A percentile compares a stretch with the other conserved stretches of the same genome.
phyloP scores from a whole-genome alignment of 345 rosid genomes.

The Microthlaspi erraticum region DNA sequence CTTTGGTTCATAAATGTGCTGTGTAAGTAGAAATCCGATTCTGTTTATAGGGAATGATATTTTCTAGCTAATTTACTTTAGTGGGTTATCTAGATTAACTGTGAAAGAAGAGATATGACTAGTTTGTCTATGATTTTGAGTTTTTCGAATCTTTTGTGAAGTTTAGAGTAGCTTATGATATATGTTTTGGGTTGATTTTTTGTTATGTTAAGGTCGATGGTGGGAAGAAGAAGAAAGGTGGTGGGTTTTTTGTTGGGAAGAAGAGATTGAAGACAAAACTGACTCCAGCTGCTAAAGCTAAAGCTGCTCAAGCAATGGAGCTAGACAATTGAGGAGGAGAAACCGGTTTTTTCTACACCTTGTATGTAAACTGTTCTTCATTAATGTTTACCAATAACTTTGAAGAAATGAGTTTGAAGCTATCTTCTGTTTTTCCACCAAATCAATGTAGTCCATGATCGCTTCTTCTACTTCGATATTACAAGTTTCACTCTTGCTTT shows the following conservation, averaged over 20 bases:
- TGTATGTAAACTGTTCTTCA: conserved; percentile 34
- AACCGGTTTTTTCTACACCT: conserved; percentile 16
- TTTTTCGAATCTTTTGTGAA: not conserved
- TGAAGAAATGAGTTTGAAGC: conserved; percentile 9
- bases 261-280: conserved; percentile 86
- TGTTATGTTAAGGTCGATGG: conserved; percentile 67
- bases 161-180: conserved; percentile 15
- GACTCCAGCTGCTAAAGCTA: conserved; percentile 77
- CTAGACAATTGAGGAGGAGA: conserved; percentile 70
- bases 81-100: not conserved
- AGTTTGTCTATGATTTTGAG: not conserved
- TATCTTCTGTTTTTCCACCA: conserved; percentile 1
- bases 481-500: conserved; percentile 3
- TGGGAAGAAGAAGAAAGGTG: conserved; percentile 74
- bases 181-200: not conserved
- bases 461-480: conserved; percentile 23
- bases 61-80: not conserved
- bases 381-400: conserved; percentile 17
- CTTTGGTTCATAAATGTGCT: not conserved
- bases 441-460: not conserved
- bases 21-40: not conserved
- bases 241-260: conserved; percentile 91
- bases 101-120: no score
- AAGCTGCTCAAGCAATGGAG: conserved; percentile 97
- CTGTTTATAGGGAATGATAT: not conserved